phyloP scores from a whole-genome alignment of 306 rosid genomes.

The Macrotyloma uniflorum region DNA sequence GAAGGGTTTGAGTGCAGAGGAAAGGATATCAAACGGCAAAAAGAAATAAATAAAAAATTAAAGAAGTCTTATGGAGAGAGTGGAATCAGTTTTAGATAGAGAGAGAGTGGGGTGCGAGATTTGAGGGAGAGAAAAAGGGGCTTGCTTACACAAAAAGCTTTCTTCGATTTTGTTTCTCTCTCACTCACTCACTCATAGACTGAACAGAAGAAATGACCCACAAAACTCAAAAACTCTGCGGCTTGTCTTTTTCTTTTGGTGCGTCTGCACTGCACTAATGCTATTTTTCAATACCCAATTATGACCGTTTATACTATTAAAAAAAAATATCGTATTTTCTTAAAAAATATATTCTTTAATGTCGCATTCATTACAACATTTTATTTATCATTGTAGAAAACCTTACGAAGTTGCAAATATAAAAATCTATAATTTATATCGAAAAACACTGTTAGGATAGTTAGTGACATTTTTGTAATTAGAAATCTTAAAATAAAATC shows the following conservation, averaged over 20 bases:
- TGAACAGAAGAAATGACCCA: background rate
- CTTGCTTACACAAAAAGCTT: constrained; percentile 40
- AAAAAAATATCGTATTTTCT: no score
- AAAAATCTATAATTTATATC: background rate
- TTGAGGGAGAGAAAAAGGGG: constrained; percentile 25
- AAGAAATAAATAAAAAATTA: background rate
- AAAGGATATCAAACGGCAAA: constrained; percentile 21
- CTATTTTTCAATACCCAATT: background rate
- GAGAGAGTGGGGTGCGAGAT: constrained; percentile 32
- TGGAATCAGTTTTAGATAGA: no score
- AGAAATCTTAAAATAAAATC: background rate
- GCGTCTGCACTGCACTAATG: background rate
- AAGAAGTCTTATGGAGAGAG: background rate
- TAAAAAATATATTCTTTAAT: background rate
- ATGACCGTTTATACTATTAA: background rate
- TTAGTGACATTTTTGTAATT: background rate
- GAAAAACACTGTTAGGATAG: background rate
- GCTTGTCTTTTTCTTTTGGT: background rate
- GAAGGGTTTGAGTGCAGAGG: constrained; percentile 7
- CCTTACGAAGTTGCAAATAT: background rate
- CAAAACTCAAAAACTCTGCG: constrained; percentile 2
- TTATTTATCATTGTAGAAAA: background rate
- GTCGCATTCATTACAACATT: background rate
- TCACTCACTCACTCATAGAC: constrained; percentile 7
- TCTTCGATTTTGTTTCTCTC: constrained; percentile 11